These are phyloP conservation scores for Penicillium hordei DNA, from an alignment of 2,329 filamentous ascomycete species.

Conservation along the genomic window DNA sequence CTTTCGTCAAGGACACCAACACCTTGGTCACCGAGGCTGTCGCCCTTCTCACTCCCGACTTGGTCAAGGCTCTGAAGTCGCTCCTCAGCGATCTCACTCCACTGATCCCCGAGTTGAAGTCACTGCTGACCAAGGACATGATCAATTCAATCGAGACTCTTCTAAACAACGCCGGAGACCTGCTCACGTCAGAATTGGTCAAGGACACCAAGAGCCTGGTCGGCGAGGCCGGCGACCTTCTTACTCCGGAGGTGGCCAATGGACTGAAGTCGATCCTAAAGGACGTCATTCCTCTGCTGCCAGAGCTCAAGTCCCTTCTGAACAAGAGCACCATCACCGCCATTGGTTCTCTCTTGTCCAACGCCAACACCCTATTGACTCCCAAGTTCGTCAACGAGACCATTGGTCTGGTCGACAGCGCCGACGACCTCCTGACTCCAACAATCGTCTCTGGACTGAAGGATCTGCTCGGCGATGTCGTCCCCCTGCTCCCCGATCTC, in stretches of 20 bases:
- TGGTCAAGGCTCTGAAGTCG: conserved; percentile 20
- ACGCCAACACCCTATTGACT: conserved; percentile 24
- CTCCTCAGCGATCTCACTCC: conserved; percentile 19
- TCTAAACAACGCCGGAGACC: conserved; percentile 15
- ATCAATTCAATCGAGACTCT: conserved; percentile 16
- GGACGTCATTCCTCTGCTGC: conserved; percentile 19
- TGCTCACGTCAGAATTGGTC: conserved; percentile 22
- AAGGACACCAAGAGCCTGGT: conserved; percentile 24
- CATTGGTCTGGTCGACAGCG: conserved; percentile 17
- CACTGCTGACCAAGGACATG: conserved; percentile 16
- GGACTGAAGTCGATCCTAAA: conserved; percentile 20
- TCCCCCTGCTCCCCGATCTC: conserved; percentile 24
- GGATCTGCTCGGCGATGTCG: conserved; percentile 22
- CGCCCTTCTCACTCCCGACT: conserved; percentile 19
- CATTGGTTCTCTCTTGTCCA: conserved; percentile 17
- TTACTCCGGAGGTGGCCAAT: conserved; percentile 19
- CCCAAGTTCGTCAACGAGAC: conserved; percentile 26
- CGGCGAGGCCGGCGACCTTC: conserved; percentile 18
- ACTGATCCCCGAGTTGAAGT: conserved; percentile 22
- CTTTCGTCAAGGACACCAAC: conserved; percentile 23
- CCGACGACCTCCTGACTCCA: conserved; percentile 21
- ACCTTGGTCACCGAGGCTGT: conserved; percentile 21
- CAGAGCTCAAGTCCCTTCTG: conserved; percentile 21
- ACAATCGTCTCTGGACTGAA: conserved; percentile 22
- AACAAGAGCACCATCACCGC: conserved; percentile 16